Evolutionary conservation across 108 stramenopile species (phyloP).

Genomic region (Cyclotella atomus): DNA sequence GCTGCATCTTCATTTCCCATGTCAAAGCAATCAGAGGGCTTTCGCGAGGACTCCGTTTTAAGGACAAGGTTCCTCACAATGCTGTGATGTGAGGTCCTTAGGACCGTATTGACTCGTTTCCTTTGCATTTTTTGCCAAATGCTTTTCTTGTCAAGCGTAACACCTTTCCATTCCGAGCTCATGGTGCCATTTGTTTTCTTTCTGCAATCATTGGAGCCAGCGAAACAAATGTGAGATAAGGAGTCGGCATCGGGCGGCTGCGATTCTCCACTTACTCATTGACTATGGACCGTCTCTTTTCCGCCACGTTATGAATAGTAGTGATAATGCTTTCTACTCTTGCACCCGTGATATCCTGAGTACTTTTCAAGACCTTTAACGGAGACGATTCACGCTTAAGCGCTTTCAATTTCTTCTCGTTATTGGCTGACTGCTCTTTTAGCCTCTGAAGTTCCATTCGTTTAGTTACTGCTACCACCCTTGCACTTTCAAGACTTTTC

Average conservation of each 20-base stretch:
- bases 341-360: slow-evolving; percentile 2
- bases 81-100: slow-evolving; percentile 14
- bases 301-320: slow-evolving; percentile 13
- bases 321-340: slow-evolving; percentile 15
- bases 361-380: not conserved
- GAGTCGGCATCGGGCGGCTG: not conserved
- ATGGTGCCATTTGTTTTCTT: slow-evolving; percentile 19
- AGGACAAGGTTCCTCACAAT: slow-evolving; percentile 26
- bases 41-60: not conserved
- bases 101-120: slow-evolving; percentile 32
- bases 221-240: not conserved
- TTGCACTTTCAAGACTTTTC: slow-evolving; percentile 22
- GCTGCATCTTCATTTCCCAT: slow-evolving; percentile 10
- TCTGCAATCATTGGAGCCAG: slow-evolving; percentile 2
- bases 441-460: slow-evolving; percentile 16
- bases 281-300: slow-evolving; percentile 21
- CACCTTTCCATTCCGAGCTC: not conserved
- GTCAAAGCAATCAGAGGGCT: slow-evolving; percentile 3
- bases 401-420: slow-evolving; percentile 7
- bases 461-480: slow-evolving; percentile 6
- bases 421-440: not conserved
- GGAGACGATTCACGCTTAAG: not conserved
- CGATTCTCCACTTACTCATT: slow-evolving; percentile 21
- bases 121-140: slow-evolving; percentile 37
- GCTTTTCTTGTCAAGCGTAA: slow-evolving; percentile 22